Conservation (phyloP, 306 rosid genomes). For the Trifolium repens region DNA sequence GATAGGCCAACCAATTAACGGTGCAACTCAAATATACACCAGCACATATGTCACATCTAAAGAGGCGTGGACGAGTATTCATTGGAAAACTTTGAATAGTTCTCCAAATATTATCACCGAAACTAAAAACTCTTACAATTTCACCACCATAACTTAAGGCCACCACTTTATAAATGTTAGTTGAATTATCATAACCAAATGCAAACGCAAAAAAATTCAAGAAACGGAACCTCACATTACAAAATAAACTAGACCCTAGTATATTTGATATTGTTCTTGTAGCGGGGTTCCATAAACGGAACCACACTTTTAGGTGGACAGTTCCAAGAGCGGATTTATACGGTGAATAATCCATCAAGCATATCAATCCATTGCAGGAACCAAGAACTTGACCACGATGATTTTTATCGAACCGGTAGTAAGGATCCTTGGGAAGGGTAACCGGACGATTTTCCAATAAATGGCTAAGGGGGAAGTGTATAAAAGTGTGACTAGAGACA, state of each 20-base stretch:
- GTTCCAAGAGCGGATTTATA: no score
- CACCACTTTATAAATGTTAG: not conserved
- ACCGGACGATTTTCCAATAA: not conserved
- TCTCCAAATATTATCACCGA: not conserved
- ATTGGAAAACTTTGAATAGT: not conserved
- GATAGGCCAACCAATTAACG: not conserved
- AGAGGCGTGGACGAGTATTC: not conserved
- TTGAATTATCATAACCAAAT: not conserved
- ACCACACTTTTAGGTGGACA: no score
- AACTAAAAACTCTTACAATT: not conserved
- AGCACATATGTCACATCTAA: no score
- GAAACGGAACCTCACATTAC: no score
- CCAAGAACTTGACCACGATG: not conserved
- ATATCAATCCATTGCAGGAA: constrained; percentile 5
- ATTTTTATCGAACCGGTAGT: not conserved
- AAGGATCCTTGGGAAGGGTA: not conserved
- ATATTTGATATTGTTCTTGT: not conserved
- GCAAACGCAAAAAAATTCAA: not conserved
- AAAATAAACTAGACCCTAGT: not conserved
- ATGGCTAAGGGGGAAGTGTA: not conserved
- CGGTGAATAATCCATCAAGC: no score
- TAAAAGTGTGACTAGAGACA: not conserved
- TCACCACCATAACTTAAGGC: not conserved
- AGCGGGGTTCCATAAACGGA: not conserved
- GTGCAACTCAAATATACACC: not conserved